phyloP scores from a whole-genome alignment of 306 rosid species.

The Betula pendula region DNA sequence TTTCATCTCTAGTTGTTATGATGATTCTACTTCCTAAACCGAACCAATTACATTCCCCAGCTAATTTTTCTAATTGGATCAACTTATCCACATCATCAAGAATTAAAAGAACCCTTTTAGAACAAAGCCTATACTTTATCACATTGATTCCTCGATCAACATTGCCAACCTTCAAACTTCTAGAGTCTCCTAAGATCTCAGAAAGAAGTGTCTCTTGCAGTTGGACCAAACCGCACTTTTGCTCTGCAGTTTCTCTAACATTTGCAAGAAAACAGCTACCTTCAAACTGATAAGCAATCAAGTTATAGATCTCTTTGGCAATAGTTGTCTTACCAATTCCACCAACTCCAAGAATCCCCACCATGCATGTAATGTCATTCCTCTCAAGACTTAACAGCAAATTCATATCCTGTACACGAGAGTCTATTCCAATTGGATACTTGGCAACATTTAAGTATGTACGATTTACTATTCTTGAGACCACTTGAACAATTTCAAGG shows the following conservation, averaged over 20 bases:
- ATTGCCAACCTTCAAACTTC: constrained; percentile 8
- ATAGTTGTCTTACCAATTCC: constrained; percentile 39
- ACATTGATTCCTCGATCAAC: constrained; percentile 8
- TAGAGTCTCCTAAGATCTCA: background rate
- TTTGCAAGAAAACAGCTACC: constrained; percentile 25
- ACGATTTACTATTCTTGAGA: background rate
- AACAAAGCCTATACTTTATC: constrained; percentile 11
- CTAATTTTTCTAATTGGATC: too few relatives aligned
- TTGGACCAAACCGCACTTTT: constrained; percentile 17
- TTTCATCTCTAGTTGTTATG: constrained; percentile 34
- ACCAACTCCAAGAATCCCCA: constrained; percentile 34
- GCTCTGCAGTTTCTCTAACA: constrained; percentile 27
- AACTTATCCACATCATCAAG: too few relatives aligned
- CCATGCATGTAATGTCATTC: constrained; percentile 20
- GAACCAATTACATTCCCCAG: too few relatives aligned
- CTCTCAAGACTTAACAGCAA: constrained; percentile 2
- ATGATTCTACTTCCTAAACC: constrained; percentile 11
- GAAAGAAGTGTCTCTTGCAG: constrained; percentile 17
- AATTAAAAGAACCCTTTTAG: constrained; percentile 27
- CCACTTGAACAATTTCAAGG: too few relatives aligned
- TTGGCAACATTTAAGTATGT: background rate
- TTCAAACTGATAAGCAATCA: constrained; percentile 22
- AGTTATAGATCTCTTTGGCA: constrained; percentile 27
- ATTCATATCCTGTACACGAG: background rate
- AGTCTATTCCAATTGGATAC: background rate